Percentiles rank a stretch among this genome's conserved stretches.
Evolutionary conservation across 345 rosid species (phyloP).

Genomic region (Schrenkiella parvula): DNA sequence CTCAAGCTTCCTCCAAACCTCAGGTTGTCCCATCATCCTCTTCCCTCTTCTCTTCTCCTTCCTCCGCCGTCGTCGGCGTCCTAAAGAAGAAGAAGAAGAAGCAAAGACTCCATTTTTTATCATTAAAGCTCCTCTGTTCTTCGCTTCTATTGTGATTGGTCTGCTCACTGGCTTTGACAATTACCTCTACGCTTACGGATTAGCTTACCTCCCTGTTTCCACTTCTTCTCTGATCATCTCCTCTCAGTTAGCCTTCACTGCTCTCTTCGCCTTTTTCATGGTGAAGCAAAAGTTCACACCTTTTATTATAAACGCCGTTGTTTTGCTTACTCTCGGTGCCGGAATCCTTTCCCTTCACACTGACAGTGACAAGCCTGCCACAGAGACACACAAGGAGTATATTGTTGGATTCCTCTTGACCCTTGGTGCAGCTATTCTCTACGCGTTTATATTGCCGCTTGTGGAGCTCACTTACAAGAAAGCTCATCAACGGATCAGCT

Average conservation of each 20-base stretch:
- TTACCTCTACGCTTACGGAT: conserved; percentile 63
- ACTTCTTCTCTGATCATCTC: conserved; percentile 60
- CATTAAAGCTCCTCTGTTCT: conserved; percentile 36
- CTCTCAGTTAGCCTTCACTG: conserved; percentile 65
- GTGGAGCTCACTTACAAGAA: conserved; percentile 56
- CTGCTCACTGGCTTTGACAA: conserved; percentile 51
- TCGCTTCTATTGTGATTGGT: conserved; percentile 48
- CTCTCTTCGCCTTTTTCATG: conserved; percentile 55
- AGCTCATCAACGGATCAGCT: conserved; percentile 42
- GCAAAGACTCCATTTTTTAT: conserved; percentile 12
- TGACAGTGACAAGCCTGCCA: conserved; percentile 40
- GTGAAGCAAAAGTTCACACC: conserved; percentile 61
- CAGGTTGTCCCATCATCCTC: conserved; percentile 42
- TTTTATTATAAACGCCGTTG: conserved; percentile 51
- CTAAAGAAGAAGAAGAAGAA: background rate
- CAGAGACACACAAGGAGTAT: conserved; percentile 43
- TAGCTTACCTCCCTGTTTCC: conserved; percentile 60
- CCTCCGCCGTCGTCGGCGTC: conserved; percentile 32
- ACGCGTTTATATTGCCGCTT: conserved; percentile 58
- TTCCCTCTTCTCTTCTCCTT: conserved; percentile 40
- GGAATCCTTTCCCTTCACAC: conserved; percentile 48
- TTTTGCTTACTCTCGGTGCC: conserved; percentile 51
- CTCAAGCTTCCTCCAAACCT: conserved; percentile 62
- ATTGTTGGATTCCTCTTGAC: conserved; percentile 51
- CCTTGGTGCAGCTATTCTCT: conserved; percentile 44